Evolutionary conservation across 2,329 filamentous ascomycete genomes (phyloP).

Genomic region (Diaporthe sp.): DNA sequence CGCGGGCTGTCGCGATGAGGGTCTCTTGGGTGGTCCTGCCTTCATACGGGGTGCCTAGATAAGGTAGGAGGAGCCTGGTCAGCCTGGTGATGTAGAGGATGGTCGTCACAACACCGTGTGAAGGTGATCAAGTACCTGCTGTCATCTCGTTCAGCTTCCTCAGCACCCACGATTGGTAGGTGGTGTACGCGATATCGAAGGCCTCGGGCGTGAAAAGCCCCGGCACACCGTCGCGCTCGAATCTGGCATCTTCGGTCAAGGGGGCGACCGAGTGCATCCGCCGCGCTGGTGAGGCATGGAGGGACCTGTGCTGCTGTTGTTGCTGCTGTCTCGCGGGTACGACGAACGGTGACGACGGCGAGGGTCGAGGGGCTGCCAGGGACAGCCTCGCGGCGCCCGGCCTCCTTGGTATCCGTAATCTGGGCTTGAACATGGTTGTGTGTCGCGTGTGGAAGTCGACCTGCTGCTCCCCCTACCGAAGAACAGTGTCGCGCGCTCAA

Average conservation of each 20-base stretch:
- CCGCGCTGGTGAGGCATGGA: conserved; percentile 35
- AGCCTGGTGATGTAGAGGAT: conserved; percentile 8
- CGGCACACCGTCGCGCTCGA: conserved; percentile 64
- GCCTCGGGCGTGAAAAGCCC: conserved; percentile 77
- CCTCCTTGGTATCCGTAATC: conserved; percentile 64
- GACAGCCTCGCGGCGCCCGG: conserved; percentile 40
- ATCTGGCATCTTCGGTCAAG: conserved; percentile 59
- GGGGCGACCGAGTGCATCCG: conserved; percentile 58
- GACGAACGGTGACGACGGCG: conserved; percentile 18
- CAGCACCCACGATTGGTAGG: conserved; percentile 82
- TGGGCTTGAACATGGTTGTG: conserved; percentile 64
- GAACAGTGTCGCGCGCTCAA: conserved; percentile 14
- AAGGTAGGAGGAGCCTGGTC: conserved; percentile 11
- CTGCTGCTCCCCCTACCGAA: conserved; percentile 22
- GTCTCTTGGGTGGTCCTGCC: conserved; percentile 74
- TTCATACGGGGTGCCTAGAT: conserved; percentile 73
- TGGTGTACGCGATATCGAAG: conserved; percentile 82
- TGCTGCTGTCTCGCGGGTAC: conserved; percentile 44
- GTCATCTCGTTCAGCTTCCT: conserved; percentile 82
- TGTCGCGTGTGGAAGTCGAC: conserved; percentile 34
- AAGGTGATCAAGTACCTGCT: conserved; percentile 75
- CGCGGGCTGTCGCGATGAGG: conserved; percentile 80
- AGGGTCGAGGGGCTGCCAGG: conserved; percentile 39
- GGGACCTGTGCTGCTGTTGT: conserved; percentile 46
- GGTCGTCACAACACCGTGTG: no score